phyloP scores from a whole-genome alignment of 768 basidiomycete genomes.

The Pholiota molesta region DNA sequence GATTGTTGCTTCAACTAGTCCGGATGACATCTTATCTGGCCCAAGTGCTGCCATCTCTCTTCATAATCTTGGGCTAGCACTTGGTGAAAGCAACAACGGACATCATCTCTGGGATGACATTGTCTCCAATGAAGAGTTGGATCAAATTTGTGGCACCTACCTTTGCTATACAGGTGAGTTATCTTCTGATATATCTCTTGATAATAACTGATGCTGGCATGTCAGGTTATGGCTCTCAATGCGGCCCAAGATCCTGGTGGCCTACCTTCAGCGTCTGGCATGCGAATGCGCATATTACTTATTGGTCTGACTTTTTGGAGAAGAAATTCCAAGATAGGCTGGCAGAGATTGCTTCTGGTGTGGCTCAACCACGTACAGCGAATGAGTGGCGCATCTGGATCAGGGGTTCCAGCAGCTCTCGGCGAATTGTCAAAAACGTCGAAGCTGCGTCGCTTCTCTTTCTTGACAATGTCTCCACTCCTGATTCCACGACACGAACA shows the following conservation, averaged over 20 bases:
- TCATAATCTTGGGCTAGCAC: not conserved
- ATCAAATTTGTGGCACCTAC: constrained; percentile 1
- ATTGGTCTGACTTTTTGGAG: not conserved
- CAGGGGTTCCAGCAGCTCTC: not conserved
- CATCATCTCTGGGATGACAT: not conserved
- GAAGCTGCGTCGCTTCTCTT: not conserved
- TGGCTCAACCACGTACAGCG: not conserved
- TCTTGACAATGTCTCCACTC: not conserved
- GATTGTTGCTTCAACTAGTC: not conserved
- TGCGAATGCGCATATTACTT: not conserved
- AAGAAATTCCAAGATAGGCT: not conserved
- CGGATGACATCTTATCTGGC: not conserved
- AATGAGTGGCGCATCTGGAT: not conserved
- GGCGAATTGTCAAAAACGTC: not conserved
- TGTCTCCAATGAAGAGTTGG: not conserved
- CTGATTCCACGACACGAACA: not conserved
- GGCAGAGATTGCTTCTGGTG: not conserved
- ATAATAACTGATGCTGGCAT: not conserved
- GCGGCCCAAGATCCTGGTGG: constrained; percentile 4
- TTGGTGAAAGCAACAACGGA: not conserved
- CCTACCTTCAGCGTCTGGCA: not conserved
- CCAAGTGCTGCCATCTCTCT: not conserved
- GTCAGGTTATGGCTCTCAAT: not conserved
- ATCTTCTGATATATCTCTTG: not conserved
- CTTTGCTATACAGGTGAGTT: not conserved